Base-by-base conservation (phyloP, 495 filamentous ascomycete genomes). In the Symbiotaphrina buchneri region DNA sequence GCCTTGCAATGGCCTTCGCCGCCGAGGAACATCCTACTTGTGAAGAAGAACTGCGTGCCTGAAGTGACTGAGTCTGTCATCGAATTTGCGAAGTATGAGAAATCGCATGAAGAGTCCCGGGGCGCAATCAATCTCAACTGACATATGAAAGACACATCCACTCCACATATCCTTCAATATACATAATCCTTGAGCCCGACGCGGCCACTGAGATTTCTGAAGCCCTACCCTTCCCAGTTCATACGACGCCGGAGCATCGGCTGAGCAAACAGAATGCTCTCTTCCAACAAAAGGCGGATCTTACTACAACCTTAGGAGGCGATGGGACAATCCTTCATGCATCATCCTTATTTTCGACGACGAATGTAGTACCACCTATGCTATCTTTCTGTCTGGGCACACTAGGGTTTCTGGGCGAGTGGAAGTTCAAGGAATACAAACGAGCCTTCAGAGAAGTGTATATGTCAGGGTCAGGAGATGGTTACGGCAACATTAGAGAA, bases 331-430 rank as follows among this genome's bases (percentile, higher is more conserved):
- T 97, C 28, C 53, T 97, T 13, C 83, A 75, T 36, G 87, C 87
- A 7, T 73, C 82, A 2, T 90, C 80, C 14, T 62, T 97, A 10
- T 97, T 95, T 53, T 74, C 78, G 10, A 75, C 71, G n/a, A 69
- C 74, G 16, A 50, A 63, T 25, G 64, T 68, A 24, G 83, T 95
- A 0, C 87, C 87, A 0, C 87, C 90, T 0, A 73, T 95, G n/a
- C 57, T 97, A 15, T 75, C 74, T 7, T 97, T 97, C 51, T 85
- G 80, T 46, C 93, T 97, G 83, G 87, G 87, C 4, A 84, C 84
- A 0, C 54, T 97, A 1, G 87, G 87, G 0, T 97, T 97, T 38
- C 56, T 97, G 11, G 84, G 85, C 21, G 87, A 95, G 51, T 95
- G 85, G 83, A 85, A 82, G 39, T 94, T 94, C 48, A 56, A 59